Evolutionary conservation across 2,329 filamentous ascomycete species (phyloP).

Genomic region (Pleomassaria siparia): DNA sequence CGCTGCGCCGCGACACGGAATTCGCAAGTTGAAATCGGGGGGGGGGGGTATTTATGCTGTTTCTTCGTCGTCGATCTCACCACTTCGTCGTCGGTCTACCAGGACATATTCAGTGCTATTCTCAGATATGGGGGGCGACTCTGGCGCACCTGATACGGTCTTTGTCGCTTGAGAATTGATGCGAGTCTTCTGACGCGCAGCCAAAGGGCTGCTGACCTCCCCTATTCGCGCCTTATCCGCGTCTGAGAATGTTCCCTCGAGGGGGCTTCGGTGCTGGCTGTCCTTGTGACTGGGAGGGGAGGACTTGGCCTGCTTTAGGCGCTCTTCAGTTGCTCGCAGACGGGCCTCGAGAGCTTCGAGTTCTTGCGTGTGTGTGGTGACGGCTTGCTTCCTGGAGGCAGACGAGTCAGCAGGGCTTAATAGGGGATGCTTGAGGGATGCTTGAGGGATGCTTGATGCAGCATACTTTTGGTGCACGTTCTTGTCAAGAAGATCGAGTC

Average conservation of each 20-base stretch:
- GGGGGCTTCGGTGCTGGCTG: slow-evolving; percentile 30
- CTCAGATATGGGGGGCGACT: slow-evolving; percentile 33
- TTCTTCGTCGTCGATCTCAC: slow-evolving; percentile 17
- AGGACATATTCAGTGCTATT: slow-evolving; percentile 40
- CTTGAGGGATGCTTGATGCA: too few relatives aligned
- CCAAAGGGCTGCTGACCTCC: slow-evolving; percentile 26
- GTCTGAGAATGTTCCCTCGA: slow-evolving; percentile 23
- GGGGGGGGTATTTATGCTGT: slow-evolving; percentile 1
- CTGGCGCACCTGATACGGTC: slow-evolving; percentile 35
- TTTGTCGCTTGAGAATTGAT: slow-evolving; percentile 12
- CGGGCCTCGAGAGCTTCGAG: slow-evolving; percentile 83
- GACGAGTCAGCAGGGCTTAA: slow-evolving; percentile 1
- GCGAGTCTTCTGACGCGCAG: slow-evolving; percentile 11
- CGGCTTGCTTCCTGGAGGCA: slow-evolving; percentile 69
- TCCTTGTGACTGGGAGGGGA: slow-evolving; percentile 32
- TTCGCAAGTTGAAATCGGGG: background rate
- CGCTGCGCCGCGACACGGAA: slow-evolving; percentile 5
- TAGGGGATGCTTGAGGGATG: background rate
- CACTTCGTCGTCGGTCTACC: slow-evolving; percentile 35
- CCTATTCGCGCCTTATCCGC: slow-evolving; percentile 30
- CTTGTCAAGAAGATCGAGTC: slow-evolving; percentile 70
- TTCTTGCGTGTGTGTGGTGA: slow-evolving; percentile 73
- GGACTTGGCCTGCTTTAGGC: slow-evolving; percentile 53
- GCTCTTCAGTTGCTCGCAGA: slow-evolving; percentile 81
- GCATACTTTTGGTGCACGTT: slow-evolving; percentile 77